Conservation (phyloP, 306 rosid genomes). For the Sphenostylis stenocarpa region DNA sequence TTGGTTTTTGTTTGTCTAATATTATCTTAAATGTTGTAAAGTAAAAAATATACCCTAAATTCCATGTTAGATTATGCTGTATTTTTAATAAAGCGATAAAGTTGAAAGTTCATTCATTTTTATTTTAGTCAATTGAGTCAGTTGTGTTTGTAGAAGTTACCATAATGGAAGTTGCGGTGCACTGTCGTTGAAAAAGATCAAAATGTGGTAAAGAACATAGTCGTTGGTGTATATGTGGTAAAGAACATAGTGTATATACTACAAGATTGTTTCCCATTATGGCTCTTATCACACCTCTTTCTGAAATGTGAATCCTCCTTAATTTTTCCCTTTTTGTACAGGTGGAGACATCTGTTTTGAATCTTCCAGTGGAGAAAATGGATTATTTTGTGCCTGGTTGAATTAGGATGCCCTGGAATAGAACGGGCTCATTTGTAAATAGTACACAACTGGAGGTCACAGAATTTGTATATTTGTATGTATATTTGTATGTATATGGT, state of each 20-base stretch:
- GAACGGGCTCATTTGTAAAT: slow-evolving; percentile 46
- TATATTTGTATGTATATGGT: too few species aligned
- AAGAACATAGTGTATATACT: too few species aligned
- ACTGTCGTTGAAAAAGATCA: background rate
- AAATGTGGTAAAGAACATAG: background rate
- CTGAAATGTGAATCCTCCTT: background rate
- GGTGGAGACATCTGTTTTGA: slow-evolving; percentile 84
- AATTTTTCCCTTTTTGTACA: slow-evolving; percentile 22
- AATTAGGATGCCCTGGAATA: slow-evolving; percentile 19
- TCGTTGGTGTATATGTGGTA: too few species aligned
- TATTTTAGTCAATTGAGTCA: background rate
- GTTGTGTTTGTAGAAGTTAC: background rate
- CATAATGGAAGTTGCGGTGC: background rate
- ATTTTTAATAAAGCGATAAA: background rate
- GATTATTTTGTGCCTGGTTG: slow-evolving; percentile 89
- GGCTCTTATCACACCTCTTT: background rate
- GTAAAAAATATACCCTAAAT: too few species aligned
- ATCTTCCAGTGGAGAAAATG: slow-evolving; percentile 94
- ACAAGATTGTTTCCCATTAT: background rate
- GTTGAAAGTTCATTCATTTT: slow-evolving; percentile 12
- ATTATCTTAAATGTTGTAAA: background rate
- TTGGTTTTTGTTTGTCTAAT: slow-evolving; percentile 3
- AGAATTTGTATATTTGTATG: slow-evolving; percentile 10
- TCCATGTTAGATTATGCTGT: background rate
- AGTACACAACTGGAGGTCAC: slow-evolving; percentile 22